Evolutionary conservation across 129 eudicot genomes (phyloP).

Genomic region (Flaveria sonorensis): DNA sequence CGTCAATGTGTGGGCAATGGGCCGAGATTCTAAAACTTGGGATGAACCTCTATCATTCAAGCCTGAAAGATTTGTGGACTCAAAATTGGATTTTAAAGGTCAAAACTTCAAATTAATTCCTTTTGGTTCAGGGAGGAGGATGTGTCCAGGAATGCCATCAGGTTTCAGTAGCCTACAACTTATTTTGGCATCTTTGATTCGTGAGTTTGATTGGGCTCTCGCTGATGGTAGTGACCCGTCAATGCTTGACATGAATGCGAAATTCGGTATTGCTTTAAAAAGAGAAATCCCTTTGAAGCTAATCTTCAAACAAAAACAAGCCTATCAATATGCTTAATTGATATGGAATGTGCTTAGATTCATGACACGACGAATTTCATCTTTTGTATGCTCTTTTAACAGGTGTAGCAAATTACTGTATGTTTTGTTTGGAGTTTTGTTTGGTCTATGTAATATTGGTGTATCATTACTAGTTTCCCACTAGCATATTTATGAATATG

Average conservation of each 20-base stretch:
- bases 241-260: slow-evolving; percentile 30
- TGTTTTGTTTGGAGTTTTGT: too few species aligned
- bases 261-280: not conserved
- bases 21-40: slow-evolving; percentile 32
- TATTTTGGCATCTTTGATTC: slow-evolving; percentile 22
- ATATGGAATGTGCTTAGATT: not conserved
- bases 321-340: not conserved
- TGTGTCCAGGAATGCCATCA: slow-evolving; percentile 38
- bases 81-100: slow-evolving; percentile 22
- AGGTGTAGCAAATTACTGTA: too few species aligned
- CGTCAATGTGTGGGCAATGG: slow-evolving; percentile 37
- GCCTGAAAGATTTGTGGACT: slow-evolving; percentile 31
- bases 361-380: too few species aligned
- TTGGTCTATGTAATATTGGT: too few species aligned
- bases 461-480: too few species aligned
- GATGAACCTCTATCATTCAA: slow-evolving; percentile 22
- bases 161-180: slow-evolving; percentile 26
- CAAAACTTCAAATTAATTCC: slow-evolving; percentile 32
- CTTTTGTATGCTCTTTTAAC: too few species aligned
- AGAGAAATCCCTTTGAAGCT: slow-evolving; percentile 11
- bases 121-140: slow-evolving; percentile 42
- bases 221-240: not conserved
- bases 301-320: not conserved
- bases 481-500: too few species aligned
- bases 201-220: slow-evolving; percentile 20